Evolutionary conservation across 1,284 basidiomycete species (phyloP), one percentile per base, ranked within the genome.

Genomic region (Ustilago curta): DNA sequence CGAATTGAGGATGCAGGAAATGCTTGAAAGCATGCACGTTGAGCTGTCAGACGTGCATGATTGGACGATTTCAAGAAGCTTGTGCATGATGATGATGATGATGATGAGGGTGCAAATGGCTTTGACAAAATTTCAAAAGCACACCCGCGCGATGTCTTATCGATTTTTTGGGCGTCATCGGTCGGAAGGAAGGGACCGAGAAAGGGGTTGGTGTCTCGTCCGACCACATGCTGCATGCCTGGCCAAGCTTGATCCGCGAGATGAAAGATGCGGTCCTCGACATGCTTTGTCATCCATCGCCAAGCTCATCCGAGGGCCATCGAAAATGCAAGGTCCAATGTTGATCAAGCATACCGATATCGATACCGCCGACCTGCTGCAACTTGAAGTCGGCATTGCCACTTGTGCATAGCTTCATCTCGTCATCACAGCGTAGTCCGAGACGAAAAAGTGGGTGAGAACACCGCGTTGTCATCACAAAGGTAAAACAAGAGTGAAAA

Each of bases 11-110:
- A 14, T 23, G 39, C 29, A 21, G 27, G 21, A n/a, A n/a, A 45
- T 39, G 19, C 27, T 43, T 53, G 11, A 21, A 21, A 23, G 48
- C n/a, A 56, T 69, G 66, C 66, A 62, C 11, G 50, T 21, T 25
- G 50, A 62, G 50, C 66, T 62, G 66, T 62, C 66, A 69, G 32
- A 44, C 5, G 25, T 68, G 65, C 65, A 61, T 58, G 48, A 35
- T 53, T 27, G 25, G 29, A 42, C 4, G 16, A 14, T 21, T 29
- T 37, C 48, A 45, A 44, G 43, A 32, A 37, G 12, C n/a, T 37
- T 19, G 21, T 16, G 16, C 21, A 45, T 45, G 44, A 45, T 16
- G 35, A 37, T n/a, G n/a, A n/a, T n/a, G n/a, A n/a, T n/a, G n/a
- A n/a, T n/a, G n/a, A n/a, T n/a, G n/a, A n/a, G n/a, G n/a, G n/a